These are phyloP conservation scores for Cucurbita maxima DNA, from an alignment of 306 rosid species.

Conservation along the genomic window DNA sequence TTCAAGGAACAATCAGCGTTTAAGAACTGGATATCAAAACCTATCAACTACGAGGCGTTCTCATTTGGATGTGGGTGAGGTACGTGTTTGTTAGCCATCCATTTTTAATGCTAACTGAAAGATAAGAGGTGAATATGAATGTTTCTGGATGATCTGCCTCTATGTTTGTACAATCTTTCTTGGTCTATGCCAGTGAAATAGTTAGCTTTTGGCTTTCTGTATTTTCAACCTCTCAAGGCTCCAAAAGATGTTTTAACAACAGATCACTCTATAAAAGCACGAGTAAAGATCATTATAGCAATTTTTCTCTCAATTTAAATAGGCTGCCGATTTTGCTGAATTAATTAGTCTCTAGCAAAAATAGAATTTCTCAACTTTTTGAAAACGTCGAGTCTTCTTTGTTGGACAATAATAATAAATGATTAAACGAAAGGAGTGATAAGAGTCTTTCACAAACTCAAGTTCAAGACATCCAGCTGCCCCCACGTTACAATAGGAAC, in stretches of 20 bases:
- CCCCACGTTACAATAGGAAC: too few species aligned
- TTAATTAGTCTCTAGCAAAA: too few species aligned
- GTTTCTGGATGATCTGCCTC: not conserved
- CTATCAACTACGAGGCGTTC: conserved; percentile 36
- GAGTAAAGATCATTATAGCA: not conserved
- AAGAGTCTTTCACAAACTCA: too few species aligned
- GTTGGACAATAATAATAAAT: too few species aligned
- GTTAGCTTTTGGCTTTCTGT: not conserved
- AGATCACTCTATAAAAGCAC: not conserved
- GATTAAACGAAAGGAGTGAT: too few species aligned
- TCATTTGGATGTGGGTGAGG: conserved; percentile 12
- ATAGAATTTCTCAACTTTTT: too few species aligned
- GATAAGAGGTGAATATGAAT: not conserved
- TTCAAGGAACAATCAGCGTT: conserved; percentile 45
- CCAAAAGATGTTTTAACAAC: not conserved
- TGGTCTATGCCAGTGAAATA: not conserved
- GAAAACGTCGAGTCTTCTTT: too few species aligned
- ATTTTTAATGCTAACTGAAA: not conserved
- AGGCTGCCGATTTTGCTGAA: too few species aligned
- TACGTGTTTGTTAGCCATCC: not conserved
- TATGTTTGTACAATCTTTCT: not conserved
- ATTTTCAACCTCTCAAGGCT: not conserved
- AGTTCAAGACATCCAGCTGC: too few species aligned
- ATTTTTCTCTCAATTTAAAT: not conserved
- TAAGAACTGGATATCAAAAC: conserved; percentile 51